phyloP scores from a whole-genome alignment of 108 stramenopile genomes.

The Skeletonema grethae region DNA sequence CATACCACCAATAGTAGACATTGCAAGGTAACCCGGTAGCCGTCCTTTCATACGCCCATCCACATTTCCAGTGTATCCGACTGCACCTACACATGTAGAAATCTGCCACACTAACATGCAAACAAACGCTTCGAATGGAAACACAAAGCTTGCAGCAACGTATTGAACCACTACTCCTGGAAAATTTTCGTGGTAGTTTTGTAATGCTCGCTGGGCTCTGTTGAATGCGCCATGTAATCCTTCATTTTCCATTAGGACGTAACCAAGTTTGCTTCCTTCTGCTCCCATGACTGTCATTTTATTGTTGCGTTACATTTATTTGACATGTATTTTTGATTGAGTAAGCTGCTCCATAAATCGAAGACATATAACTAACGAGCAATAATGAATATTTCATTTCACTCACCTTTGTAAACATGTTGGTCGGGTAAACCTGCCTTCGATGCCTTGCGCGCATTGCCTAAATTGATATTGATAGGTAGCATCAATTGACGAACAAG shows the following conservation, averaged over 20 bases:
- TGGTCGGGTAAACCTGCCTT: conserved; percentile 29
- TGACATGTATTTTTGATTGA: neutral
- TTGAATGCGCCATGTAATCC: conserved; percentile 27
- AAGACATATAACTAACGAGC: neutral
- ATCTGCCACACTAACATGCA: neutral
- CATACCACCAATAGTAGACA: neutral
- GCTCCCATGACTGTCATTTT: neutral
- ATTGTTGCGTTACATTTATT: neutral
- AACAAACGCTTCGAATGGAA: conserved; percentile 14
- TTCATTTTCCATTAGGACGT: conserved; percentile 32
- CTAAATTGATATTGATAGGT: conserved; percentile 17
- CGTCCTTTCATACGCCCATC: neutral
- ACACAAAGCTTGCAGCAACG: conserved; percentile 19
- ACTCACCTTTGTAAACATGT: conserved; percentile 32
- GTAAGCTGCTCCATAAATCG: neutral
- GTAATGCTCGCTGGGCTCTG: conserved; percentile 25
- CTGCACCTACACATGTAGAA: neutral
- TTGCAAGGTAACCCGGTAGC: neutral
- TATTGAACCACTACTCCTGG: conserved; percentile 14
- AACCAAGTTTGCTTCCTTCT: conserved; percentile 25
- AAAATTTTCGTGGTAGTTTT: conserved; percentile 29
- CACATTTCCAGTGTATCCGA: neutral
- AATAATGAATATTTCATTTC: neutral
- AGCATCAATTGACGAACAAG: conserved; percentile 5
- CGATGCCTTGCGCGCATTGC: conserved; percentile 18